Base-by-base conservation (phyloP, 805 yeast genomes). In the Saccharomycopsis olivae region DNA sequence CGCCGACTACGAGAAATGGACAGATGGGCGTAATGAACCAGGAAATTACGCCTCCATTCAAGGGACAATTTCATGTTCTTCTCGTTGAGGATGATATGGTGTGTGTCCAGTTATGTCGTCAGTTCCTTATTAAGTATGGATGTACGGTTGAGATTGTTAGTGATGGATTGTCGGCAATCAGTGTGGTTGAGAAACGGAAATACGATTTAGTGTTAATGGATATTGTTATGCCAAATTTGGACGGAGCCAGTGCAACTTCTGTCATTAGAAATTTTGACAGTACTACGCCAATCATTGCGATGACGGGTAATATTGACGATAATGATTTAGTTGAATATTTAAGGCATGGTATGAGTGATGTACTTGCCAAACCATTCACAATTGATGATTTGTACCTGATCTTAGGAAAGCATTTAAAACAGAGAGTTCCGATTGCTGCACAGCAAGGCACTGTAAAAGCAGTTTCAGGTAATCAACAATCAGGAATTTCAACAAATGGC, bases 361-460 rank as follows among this genome's bases (percentile, higher is more conserved):
- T 92, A 28, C 64, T 92, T 47, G 94, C 95, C 3, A 86, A 92
- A 54, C 98, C 98, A 1, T 92, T 92, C 56, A 81, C 94, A 2
- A 86, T 83, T 54, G 84, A 78, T 49, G 95, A 85, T 54, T 65
- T 92, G 42, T 83, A 78, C 53, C 67, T 76, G 46, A 84, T 87
- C 53, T 62, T 89, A 39, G 77, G 81, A 47, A 81, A 87, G 51
- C 86, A 83, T 55, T 64, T 81, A 39, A 68, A 73, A 42, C 65
- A 71, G 23, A 62, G 68, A 41, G 53, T 61, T 2, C 72, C 72
- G 16, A 4, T 44, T 60, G 40, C 51, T 50, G 25, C 28, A 15
- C 40, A 35, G 23, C 55, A 54, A 35, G 59, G 15, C 9, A 10
- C 30, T n/a, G 8, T 15, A 28, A 23, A 10, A 16, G 33, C 6